Evolutionary conservation across 768 basidiomycete genomes (phyloP), one percentile per base, ranked within the genome.

Genomic region (Trametes cingulata): DNA sequence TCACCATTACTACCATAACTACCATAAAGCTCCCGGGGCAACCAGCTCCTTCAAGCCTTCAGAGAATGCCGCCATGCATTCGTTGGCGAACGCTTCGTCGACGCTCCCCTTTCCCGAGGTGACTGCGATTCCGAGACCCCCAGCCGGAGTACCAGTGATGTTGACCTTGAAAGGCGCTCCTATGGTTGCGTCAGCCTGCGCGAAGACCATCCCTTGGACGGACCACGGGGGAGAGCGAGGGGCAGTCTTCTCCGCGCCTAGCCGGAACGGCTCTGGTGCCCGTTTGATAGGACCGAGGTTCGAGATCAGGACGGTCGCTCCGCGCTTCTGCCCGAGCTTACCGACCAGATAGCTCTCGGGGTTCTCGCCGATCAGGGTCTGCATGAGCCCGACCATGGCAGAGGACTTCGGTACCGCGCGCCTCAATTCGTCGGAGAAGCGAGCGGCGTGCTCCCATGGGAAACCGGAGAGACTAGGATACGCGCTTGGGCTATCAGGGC

Each of bases 291-390:
- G 64, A 12, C 78, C 77, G 14, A 75, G 51, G 63, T 80, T 80
- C n/a, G 78, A 78, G 12, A 79, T 51, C 60, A 74, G 73, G 17
- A 79, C 52, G 33, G 71, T 71, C 17, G 17, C 64, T 6, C 56
- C 60, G 24, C 78, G 68, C 63, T 77, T 76, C 61, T 65, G 69
- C 15, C 74, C 75, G 17, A 75, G 53, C 60, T 67, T 67, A 1
- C 70, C 69, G 9, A 43, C 53, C 50, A 73, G 67, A 59, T 59
- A 78, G 4, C 56, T 62, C 25, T 65, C 67, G 54, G 29, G 29
- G 29, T 72, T 73, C 42, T 71, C 64, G 27, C 75, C 72, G 52
- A 68, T 70, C 12, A 79, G 60, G 52, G 66, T 74, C 39, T 69
- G 69, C 39, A 79, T 62, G 63, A 74, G 59, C 15, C 77, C 77